These are phyloP conservation scores for Mycosarcoma maydis DNA, from an alignment of 1,284 basidiomycete genomes.

Conservation along the genomic window DNA sequence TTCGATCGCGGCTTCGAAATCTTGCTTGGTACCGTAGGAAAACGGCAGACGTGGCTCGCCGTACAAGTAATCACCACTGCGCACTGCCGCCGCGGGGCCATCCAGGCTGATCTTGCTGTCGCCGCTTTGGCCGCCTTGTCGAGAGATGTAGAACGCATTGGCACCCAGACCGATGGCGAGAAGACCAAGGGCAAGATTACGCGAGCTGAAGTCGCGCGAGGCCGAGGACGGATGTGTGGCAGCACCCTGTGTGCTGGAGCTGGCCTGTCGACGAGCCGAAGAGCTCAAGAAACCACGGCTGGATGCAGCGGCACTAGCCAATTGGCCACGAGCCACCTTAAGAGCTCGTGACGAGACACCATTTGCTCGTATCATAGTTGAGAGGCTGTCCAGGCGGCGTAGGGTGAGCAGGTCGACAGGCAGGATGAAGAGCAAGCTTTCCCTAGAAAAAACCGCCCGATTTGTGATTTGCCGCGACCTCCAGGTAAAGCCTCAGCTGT, in stretches of 20 bases:
- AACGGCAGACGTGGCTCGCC: constrained; percentile 32
- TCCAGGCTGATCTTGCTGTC: constrained; percentile 19
- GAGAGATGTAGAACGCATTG: constrained; percentile 32
- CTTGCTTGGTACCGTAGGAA: constrained; percentile 34
- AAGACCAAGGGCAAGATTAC: constrained; percentile 24
- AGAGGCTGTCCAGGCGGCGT: background rate
- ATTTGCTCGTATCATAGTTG: constrained; percentile 4
- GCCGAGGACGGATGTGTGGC: background rate
- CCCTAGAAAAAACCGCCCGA: too few species aligned
- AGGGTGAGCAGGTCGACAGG: background rate
- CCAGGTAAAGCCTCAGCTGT: too few species aligned
- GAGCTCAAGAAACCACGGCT: constrained; percentile 3
- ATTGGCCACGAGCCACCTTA: constrained; percentile 2
- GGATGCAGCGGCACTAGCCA: background rate
- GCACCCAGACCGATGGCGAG: constrained; percentile 33
- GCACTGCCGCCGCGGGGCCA: constrained; percentile 1
- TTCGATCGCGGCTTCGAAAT: constrained; percentile 42
- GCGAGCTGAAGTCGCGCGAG: constrained; percentile 3
- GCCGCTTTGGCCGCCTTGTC: background rate
- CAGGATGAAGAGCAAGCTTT: too few species aligned
- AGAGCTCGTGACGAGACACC: constrained; percentile 4
- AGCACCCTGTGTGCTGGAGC: background rate
- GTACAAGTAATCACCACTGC: constrained; percentile 6
- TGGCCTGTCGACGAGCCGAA: constrained; percentile 13
- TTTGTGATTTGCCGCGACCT: too few species aligned